Evolutionary conservation across 2,329 filamentous ascomycete genomes (phyloP).

Genomic region (Fusarium anguioides): DNA sequence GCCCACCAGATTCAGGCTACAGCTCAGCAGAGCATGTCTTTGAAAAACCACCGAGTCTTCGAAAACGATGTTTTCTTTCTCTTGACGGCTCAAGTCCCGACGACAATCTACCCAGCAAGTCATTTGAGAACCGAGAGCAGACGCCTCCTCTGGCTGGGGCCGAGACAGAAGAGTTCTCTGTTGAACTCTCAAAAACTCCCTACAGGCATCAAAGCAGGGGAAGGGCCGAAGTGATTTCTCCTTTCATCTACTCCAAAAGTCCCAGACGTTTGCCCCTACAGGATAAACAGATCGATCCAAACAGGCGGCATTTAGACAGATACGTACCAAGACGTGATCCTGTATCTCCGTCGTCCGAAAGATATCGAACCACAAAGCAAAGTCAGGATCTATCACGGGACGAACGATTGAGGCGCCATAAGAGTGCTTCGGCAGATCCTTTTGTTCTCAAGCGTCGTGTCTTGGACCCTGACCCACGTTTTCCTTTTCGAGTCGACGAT

Average conservation of each 20-base stretch:
- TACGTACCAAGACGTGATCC: conserved; percentile 61
- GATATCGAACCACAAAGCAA: conserved; percentile 59
- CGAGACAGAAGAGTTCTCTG: background rate
- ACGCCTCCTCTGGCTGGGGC: background rate
- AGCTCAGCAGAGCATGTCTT: conserved; percentile 41
- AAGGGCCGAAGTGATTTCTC: conserved; percentile 19
- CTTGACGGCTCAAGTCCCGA: conserved; percentile 38
- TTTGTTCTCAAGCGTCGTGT: conserved; percentile 51
- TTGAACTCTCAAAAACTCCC: background rate
- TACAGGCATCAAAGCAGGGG: background rate
- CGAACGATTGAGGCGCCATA: conserved; percentile 59
- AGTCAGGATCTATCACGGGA: conserved; percentile 54
- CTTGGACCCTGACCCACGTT: conserved; percentile 17
- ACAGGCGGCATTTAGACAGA: conserved; percentile 55
- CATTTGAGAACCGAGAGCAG: conserved; percentile 3
- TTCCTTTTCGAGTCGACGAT: conserved; percentile 28
- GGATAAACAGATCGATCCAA: conserved; percentile 13
- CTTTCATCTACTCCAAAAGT: conserved; percentile 22
- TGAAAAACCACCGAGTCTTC: conserved; percentile 2
- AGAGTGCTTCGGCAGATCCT: conserved; percentile 55
- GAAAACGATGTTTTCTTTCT: background rate
- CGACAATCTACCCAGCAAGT: background rate
- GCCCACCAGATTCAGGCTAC: conserved; percentile 48
- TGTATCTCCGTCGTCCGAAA: conserved; percentile 53
- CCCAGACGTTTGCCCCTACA: background rate